Evolutionary conservation across 371 early-diverging fungal species (phyloP), one percentile per base, ranked within the genome.

Genomic region (Rhizopus sp.): DNA sequence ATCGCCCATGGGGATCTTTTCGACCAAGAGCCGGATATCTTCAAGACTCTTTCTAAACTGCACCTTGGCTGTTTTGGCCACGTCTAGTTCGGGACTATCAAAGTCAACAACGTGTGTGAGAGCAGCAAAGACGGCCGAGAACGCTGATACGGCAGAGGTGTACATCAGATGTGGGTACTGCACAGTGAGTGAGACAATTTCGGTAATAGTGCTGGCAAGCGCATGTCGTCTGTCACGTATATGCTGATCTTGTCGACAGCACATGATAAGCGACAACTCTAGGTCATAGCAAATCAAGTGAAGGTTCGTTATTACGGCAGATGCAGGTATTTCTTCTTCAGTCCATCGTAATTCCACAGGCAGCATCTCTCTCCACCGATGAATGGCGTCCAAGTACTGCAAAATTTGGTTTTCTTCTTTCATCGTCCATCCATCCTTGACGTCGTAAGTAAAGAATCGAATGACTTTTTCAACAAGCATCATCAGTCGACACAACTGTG

Each of bases 71-170:
- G 67, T 66, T 29, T 67, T 51, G 1, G 70, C 64, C 5, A 74
- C 60, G 12, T 64, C 67, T n/a, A 66, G 17, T 2, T 53, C 60
- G 8, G 73, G 69, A 52, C 69, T 68, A 10, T 72, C 64, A 35
- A 77, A 66, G 58, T 78, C 78, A 9, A 59, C 54, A 5, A 73
- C 75, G 57, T 78, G 78, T 0, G 73, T 71, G 5, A 78, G 51
- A 3, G 78, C 73, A 13, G 78, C 78, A 65, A 78, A 73, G 13
- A 75, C 57, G 46, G 64, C 75, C 6, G 75, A 70, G 23, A 73
- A 73, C 6, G 73, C 66, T 7, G 72, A 69, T 5, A 73, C 45
- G 13, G 68, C 63, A 57, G 62, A 73, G 9, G 64, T 72, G n/a
- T 70, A 70, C 68, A 74, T 72, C 13, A 74, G 51, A n/a, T 50